Percentiles rank a stretch among this genome's conserved stretches.
phyloP scores from a whole-genome alignment of 139 green algal species.

The Tetraselmis striata region DNA sequence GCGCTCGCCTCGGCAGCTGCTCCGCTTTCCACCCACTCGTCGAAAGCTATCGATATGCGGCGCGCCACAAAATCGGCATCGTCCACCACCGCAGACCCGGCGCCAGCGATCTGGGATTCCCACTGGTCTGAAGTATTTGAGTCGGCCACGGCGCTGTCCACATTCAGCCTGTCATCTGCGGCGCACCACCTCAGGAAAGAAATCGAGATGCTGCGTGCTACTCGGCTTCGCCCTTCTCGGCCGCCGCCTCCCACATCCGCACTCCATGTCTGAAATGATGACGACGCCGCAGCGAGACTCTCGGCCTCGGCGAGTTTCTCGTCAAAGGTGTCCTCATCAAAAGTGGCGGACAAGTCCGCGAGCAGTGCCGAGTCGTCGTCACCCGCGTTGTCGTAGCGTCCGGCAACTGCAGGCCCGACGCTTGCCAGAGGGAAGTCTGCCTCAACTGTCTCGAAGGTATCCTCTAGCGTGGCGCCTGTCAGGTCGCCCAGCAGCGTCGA shows the following conservation, averaged over 20 bases:
- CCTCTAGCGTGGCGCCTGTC: too few species aligned
- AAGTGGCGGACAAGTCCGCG: background rate
- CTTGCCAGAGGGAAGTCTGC: too few species aligned
- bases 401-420: too few species aligned
- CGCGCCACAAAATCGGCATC: background rate
- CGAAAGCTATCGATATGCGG: background rate
- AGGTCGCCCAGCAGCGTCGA: too few species aligned
- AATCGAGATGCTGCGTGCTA: background rate
- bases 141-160: too few species aligned
- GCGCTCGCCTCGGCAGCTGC: background rate
- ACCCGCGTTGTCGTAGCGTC: background rate
- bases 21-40: background rate
- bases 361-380: background rate
- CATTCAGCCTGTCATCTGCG: too few species aligned
- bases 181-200: background rate
- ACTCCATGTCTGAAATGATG: background rate
- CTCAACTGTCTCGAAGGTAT: too few species aligned
- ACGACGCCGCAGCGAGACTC: background rate
- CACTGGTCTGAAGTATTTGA: too few species aligned
- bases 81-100: too few species aligned
- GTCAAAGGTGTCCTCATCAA: background rate
- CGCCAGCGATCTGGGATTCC: too few species aligned
- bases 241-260: background rate
- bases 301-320: background rate
- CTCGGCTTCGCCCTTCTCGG: background rate